Evolutionary conservation across 257 asterid genomes (phyloP).

Genomic region (Solanum okadae): DNA sequence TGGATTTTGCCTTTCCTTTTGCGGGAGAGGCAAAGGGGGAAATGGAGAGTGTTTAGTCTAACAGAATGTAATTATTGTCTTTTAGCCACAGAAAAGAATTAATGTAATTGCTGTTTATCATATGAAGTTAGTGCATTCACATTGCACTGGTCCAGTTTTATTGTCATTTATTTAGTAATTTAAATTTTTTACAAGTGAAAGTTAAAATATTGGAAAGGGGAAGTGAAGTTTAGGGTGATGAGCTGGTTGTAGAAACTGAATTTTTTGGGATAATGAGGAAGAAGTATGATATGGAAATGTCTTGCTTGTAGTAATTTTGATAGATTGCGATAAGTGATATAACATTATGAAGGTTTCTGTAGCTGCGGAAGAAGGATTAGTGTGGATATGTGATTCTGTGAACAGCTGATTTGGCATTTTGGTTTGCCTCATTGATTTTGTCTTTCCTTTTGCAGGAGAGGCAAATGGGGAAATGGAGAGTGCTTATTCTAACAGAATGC

Average conservation of each 20-base stretch:
- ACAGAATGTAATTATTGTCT: neutral
- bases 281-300: neutral
- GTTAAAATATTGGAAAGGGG: neutral
- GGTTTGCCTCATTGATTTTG: neutral
- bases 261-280: neutral
- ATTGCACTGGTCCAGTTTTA: neutral
- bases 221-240: neutral
- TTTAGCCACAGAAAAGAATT: neutral
- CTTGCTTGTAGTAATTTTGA: neutral
- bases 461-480: neutral
- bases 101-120: neutral
- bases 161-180: neutral
- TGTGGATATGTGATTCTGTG: neutral
- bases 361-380: neutral
- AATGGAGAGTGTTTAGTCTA: neutral
- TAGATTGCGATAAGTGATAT: neutral
- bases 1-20: neutral
- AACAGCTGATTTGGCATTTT: neutral
- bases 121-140: neutral
- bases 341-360: neutral
- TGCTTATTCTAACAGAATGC: neutral
- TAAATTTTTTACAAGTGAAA: neutral
- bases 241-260: neutral
- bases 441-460: neutral
- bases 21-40: neutral